Conservation (phyloP, 1,284 basidiomycete species). For the Hemileia vastatrix region DNA sequence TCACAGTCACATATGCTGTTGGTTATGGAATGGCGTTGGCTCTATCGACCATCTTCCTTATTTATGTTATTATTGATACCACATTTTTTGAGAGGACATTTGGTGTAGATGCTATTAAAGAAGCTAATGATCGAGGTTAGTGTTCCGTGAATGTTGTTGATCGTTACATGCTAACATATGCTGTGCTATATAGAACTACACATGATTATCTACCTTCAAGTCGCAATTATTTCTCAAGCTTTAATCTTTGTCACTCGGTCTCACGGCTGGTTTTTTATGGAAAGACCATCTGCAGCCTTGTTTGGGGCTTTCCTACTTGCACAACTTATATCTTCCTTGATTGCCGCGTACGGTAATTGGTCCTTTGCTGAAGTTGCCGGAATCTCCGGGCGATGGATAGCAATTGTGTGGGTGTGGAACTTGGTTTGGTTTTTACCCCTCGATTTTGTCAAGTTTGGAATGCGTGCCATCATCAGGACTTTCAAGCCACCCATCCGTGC, state of each 20-base stretch:
- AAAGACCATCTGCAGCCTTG: slow-evolving; percentile 81
- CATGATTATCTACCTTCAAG: slow-evolving; percentile 75
- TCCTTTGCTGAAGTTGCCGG: slow-evolving; percentile 54
- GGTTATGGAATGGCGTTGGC: slow-evolving; percentile 92
- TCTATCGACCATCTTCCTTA: slow-evolving; percentile 73
- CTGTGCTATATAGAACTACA: slow-evolving; percentile 66
- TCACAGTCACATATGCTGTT: slow-evolving; percentile 65
- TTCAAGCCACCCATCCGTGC: slow-evolving; percentile 50
- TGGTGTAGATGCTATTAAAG: slow-evolving; percentile 50
- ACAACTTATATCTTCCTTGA: slow-evolving; percentile 87
- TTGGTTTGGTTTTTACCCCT: slow-evolving; percentile 22
- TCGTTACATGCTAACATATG: slow-evolving; percentile 19
- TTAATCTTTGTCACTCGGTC: slow-evolving; percentile 94
- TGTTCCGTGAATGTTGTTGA: neutral
- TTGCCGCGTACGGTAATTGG: slow-evolving; percentile 84
- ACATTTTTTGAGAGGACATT: slow-evolving; percentile 83
- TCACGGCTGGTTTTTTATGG: slow-evolving; percentile 96
- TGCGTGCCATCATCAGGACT: slow-evolving; percentile 80
- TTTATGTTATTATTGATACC: slow-evolving; percentile 75
- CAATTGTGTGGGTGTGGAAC: slow-evolving; percentile 55
- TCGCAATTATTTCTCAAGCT: slow-evolving; percentile 96
- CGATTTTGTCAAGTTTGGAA: slow-evolving; percentile 71
- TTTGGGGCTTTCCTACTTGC: slow-evolving; percentile 83
- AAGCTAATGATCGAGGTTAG: slow-evolving; percentile 13
- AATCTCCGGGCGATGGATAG: slow-evolving; percentile 86